Evolutionary conservation across 352 stramenopile species (phyloP).

Genomic region (Phytophthora sp.): DNA sequence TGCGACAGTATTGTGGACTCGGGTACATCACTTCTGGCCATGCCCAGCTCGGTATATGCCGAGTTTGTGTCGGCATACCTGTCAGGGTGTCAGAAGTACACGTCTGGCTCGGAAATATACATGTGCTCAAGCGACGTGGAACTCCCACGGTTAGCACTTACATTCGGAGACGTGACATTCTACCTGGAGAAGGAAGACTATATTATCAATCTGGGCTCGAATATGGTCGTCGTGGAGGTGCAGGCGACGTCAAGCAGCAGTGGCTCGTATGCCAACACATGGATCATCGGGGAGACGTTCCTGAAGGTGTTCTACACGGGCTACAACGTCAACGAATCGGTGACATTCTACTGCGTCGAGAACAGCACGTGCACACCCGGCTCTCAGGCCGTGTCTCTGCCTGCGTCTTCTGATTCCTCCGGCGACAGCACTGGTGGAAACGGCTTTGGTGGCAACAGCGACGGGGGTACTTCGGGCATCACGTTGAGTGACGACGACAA

Average conservation of each 20-base stretch:
- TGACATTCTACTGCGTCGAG: conserved; percentile 76
- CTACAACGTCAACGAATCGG: conserved; percentile 66
- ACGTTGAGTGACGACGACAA: conserved; percentile 26
- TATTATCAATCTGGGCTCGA: conserved; percentile 40
- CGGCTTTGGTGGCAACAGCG: conserved; percentile 27
- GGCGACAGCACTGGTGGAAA: conserved; percentile 36
- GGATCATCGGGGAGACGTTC: conserved; percentile 84
- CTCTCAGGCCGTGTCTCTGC: conserved; percentile 38
- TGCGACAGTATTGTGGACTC: conserved; percentile 70
- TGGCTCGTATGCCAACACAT: conserved; percentile 52
- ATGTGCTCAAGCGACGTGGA: conserved; percentile 54
- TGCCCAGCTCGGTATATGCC: conserved; percentile 51
- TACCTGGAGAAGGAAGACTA: conserved; percentile 70
- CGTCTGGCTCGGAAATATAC: conserved; percentile 47
- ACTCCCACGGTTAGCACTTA: conserved; percentile 60
- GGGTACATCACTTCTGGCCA: conserved; percentile 63
- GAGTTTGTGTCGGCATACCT: conserved; percentile 55
- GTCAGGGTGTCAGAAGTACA: conserved; percentile 43
- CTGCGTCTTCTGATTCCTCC: conserved; percentile 36
- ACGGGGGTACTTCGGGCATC: conserved; percentile 26
- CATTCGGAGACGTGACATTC: conserved; percentile 64
- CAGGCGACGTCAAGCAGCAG: conserved; percentile 46
- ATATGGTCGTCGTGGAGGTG: conserved; percentile 49
- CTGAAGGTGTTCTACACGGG: conserved; percentile 75
- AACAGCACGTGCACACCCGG: conserved; percentile 43